Base-by-base conservation (phyloP, 139 green algal genomes). In the Coelastrella sp. region DNA sequence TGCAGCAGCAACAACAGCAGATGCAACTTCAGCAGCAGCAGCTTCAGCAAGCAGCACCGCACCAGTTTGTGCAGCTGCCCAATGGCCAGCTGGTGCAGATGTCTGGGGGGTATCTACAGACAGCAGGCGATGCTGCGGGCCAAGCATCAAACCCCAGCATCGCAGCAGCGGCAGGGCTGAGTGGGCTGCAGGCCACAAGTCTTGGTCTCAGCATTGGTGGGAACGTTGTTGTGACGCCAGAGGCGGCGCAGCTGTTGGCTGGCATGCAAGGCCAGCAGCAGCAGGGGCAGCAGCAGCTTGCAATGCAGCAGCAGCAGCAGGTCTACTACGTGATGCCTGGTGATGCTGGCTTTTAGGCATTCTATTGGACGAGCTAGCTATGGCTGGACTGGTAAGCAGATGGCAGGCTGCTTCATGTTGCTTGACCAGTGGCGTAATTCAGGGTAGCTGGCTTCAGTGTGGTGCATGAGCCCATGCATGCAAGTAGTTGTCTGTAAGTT, bases 231-330 rank as follows among this genome's bases (percentile, higher is more conserved):
- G 17, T 57, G 19, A 47, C 23, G 4, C 32, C 57, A 17, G 32
- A 83, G 23, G n/a, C 64, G 17, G 11, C n/a, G 56, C 77, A 83
- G n/a, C n/a, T 60, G 76, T 23, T 60, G 54, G 58, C 80, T 7
- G 57, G 58, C 17, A 71, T 23, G 80, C 80, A 85, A 60, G 57
- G 65, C 32, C 32, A 47, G 32, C 32, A 47, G 32, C 32, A 47
- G 32, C 32, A 47, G 56, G 7, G 7, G 19, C 16, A 73, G 58
- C 77, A 83, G 32, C 19, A 64, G 13, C 47, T 83, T 20, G 32
- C n/a, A 57, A 5, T 83, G 77, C 77, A 83, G 77, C 77, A 85
- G 80, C 80, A 85, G 56, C 80, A 85, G 57, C 80, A 73, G 58
- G 6, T 85, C 19, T 83, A 61, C 77, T 83, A 61, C 22, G 77